Base-by-base conservation (phyloP, 2,329 filamentous ascomycete genomes). In the Phyllosticta citriasiana region DNA sequence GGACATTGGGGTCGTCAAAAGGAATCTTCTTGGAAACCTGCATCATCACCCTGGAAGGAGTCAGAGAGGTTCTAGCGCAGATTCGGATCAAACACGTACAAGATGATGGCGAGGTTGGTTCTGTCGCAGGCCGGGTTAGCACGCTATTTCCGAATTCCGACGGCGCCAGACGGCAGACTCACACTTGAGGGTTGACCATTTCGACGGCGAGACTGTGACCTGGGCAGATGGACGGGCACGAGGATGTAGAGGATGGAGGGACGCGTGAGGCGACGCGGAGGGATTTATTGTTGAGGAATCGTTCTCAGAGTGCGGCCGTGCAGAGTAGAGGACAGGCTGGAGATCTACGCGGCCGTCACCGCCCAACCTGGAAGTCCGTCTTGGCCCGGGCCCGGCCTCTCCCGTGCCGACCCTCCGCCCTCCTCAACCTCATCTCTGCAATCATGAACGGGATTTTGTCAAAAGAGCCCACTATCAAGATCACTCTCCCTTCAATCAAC, bases 1-100 rank as follows among this genome's bases (percentile, higher is more conserved):
- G 79, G 55, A 88, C 84, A 64, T 82, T 80, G n/a, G 85, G 91
- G 72, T 97, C 88, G 30, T 97, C 93, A 71, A 97, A 96, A 56
- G 92, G 91, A 64, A 99, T 86, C 78, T 88, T 90, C 84, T 97
- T 97, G 69, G 91, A 89, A 64, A 96, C 88, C 83, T 97, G 93
- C 91, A 97, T 97, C 88, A 97, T 95, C 74, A 89, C 55, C 60
- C 60, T 62, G 40, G 24, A 4, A 68, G 66, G 60, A 30, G 62
- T 63, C 25, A 61, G 55, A 52, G 33, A n/a, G 10, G 26, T 24
- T 57, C 9, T 57, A 19, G 40, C 14, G 40, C 40, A 47, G 14
- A n/a, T 14, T 7, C n/a, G 6, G 6, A n/a, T n/a, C 62, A 26
- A 52, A 30, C 5, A 55, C 60, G 52, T 62, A 76, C 69, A 96